phyloP scores from a whole-genome alignment of 1,284 basidiomycete species.

The Wolfiporia cocos region DNA sequence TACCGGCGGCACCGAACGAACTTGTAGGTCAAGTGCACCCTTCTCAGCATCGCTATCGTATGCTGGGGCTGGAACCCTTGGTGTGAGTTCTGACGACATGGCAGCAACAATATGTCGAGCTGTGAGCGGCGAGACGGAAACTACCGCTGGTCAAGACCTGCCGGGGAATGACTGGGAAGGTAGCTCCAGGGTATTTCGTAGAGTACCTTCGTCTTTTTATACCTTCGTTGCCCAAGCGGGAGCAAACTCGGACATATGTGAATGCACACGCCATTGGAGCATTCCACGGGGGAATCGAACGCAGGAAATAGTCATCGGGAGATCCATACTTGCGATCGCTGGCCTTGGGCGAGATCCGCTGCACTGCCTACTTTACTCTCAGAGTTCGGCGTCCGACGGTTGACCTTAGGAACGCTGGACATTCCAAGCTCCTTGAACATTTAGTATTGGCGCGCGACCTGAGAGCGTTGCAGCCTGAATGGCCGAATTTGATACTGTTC shows the following conservation, averaged over 20 bases:
- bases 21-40: constrained; percentile 39
- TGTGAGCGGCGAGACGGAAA: neutral
- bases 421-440: too few species aligned
- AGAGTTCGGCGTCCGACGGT: neutral
- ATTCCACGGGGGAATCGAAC: neutral
- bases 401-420: too few species aligned
- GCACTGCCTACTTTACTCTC: too few species aligned
- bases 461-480: too few species aligned
- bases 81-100: constrained; percentile 20
- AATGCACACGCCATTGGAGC: constrained; percentile 2
- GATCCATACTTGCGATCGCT: neutral
- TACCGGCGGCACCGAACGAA: constrained; percentile 24
- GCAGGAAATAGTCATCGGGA: constrained; percentile 1
- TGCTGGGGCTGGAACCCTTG: constrained; percentile 27
- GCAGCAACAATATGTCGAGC: too few species aligned
- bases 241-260: neutral
- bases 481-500: too few species aligned
- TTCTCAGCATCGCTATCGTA: constrained; percentile 55
- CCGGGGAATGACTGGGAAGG: neutral
- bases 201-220: constrained; percentile 1
- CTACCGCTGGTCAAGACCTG: neutral
- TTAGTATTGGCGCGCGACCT: too few species aligned
- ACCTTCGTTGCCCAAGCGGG: neutral
- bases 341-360: too few species aligned
- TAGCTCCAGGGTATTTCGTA: neutral